Percentiles rank a stretch among this genome's conserved stretches.
These are phyloP conservation scores for Penstemon eatonii DNA, from an alignment of 257 asterid genomes.

Conservation along the genomic window DNA sequence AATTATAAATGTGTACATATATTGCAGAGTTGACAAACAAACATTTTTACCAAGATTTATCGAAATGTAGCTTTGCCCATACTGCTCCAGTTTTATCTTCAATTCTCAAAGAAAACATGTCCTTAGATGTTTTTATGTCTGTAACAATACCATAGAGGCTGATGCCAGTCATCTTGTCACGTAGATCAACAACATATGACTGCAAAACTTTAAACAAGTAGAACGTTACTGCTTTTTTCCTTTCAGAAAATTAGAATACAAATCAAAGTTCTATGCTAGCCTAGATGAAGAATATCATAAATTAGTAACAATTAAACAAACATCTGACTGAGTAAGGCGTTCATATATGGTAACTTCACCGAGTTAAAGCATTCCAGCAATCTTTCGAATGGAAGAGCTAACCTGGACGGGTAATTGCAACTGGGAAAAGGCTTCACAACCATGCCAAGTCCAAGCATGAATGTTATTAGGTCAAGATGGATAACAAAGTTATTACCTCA, in stretches of 20 bases:
- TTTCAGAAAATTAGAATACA: not conserved
- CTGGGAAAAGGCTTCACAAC: not conserved
- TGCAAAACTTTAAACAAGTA: slow-evolving; percentile 64
- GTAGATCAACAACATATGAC: slow-evolving; percentile 79
- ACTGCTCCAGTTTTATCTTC: slow-evolving; percentile 77
- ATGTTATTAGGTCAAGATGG: not conserved
- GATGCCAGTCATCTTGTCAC: slow-evolving; percentile 86
- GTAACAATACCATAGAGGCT: slow-evolving; percentile 75
- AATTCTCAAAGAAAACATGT: slow-evolving; percentile 54
- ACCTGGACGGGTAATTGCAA: not conserved
- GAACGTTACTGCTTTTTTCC: slow-evolving; percentile 25
- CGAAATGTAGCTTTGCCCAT: slow-evolving; percentile 74
- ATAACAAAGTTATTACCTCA: not conserved
- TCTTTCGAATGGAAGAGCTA: not conserved
- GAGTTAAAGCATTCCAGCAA: not conserved
- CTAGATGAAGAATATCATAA: slow-evolving; percentile 9
- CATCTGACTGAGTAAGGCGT: not conserved
- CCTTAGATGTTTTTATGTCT: slow-evolving; percentile 50
- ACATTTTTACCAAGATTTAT: slow-evolving; percentile 57
- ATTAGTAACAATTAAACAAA: not conserved
- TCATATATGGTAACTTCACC: not conserved
- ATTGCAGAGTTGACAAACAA: slow-evolving; percentile 13
- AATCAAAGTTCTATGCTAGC: not conserved
- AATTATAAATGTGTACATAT: not conserved
- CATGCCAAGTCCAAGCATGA: not conserved